These are phyloP conservation scores for Fusarium algeriense DNA, from an alignment of 2,329 filamentous ascomycete species.

Conservation along the genomic window DNA sequence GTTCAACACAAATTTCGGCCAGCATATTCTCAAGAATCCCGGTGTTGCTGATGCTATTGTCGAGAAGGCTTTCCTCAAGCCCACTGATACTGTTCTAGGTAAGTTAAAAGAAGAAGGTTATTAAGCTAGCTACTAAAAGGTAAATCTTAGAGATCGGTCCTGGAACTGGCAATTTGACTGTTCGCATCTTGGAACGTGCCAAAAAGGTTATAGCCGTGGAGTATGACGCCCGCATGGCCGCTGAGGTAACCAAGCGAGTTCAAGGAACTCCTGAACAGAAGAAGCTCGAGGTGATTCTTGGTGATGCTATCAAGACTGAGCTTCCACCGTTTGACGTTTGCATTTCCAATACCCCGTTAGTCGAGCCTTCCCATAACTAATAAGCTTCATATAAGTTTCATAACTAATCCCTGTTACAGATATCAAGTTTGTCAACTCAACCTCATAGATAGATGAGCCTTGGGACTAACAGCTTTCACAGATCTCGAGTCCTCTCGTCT, in stretches of 20 bases:
- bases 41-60: slow-evolving; percentile 80
- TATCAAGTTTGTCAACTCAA: slow-evolving; percentile 59
- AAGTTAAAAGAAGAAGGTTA: too few relatives aligned
- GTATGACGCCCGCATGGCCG: slow-evolving; percentile 95
- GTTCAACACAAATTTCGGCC: slow-evolving; percentile 91
- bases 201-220: slow-evolving; percentile 88
- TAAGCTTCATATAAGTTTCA: neutral
- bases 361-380: slow-evolving; percentile 53
- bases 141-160: slow-evolving; percentile 78
- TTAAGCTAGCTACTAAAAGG: too few relatives aligned
- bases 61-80: slow-evolving; percentile 86
- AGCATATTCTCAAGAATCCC: slow-evolving; percentile 93
- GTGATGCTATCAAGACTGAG: slow-evolving; percentile 88
- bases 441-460: neutral
- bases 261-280: slow-evolving; percentile 89
- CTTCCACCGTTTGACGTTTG: slow-evolving; percentile 83
- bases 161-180: slow-evolving; percentile 89
- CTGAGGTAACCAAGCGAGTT: slow-evolving; percentile 92
- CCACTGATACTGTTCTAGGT: slow-evolving; percentile 83
- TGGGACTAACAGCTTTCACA: slow-evolving; percentile 51
- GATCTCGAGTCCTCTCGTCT: slow-evolving; percentile 92
- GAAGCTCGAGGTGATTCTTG: slow-evolving; percentile 87
- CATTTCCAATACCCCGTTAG: slow-evolving; percentile 72
- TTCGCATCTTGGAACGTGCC: slow-evolving; percentile 87
- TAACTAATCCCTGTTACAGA: slow-evolving; percentile 30